Evolutionary conservation across 169 alveolate genomes (phyloP).

Genomic region (Cryptosporidium felis): DNA sequence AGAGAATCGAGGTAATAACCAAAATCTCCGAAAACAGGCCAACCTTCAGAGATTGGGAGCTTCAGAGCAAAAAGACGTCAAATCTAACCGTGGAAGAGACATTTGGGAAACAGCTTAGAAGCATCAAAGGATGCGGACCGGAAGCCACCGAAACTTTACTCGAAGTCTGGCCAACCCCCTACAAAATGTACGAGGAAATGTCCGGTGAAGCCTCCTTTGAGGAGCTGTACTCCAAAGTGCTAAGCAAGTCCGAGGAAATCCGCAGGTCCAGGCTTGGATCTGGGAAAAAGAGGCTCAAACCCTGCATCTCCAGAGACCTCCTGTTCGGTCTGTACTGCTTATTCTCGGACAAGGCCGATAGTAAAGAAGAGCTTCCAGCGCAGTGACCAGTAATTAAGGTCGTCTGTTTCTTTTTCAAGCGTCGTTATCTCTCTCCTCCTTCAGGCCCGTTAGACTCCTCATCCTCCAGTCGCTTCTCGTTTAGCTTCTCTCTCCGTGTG

Average conservation of each 20-base stretch:
- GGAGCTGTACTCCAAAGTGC: background rate
- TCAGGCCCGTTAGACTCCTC: too few relatives aligned
- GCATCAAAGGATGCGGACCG: constrained; percentile 81
- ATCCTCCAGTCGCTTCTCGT: too few relatives aligned
- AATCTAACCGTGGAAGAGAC: constrained; percentile 80
- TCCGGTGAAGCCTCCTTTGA: background rate
- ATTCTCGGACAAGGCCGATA: too few relatives aligned
- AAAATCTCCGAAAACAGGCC: constrained; percentile 70
- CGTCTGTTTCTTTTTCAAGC: too few relatives aligned
- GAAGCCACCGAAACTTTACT: constrained; percentile 81
- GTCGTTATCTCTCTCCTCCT: too few relatives aligned
- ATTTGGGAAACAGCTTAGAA: constrained; percentile 83
- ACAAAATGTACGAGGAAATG: constrained; percentile 69
- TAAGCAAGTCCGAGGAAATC: constrained; percentile 1
- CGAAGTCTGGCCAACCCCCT: constrained; percentile 84
- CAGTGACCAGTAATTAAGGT: too few relatives aligned
- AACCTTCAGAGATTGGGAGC: constrained; percentile 80
- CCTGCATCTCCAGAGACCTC: constrained; percentile 34
- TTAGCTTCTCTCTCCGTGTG: too few relatives aligned
- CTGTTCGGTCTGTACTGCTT: background rate
- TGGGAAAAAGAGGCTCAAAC: background rate
- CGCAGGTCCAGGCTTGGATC: background rate
- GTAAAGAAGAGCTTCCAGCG: too few relatives aligned
- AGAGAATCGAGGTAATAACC: constrained; percentile 18
- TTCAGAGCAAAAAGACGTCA: constrained; percentile 78